Conservation (phyloP, 495 filamentous ascomycete genomes). For the Hyphodiscus hymeniophilus region DNA sequence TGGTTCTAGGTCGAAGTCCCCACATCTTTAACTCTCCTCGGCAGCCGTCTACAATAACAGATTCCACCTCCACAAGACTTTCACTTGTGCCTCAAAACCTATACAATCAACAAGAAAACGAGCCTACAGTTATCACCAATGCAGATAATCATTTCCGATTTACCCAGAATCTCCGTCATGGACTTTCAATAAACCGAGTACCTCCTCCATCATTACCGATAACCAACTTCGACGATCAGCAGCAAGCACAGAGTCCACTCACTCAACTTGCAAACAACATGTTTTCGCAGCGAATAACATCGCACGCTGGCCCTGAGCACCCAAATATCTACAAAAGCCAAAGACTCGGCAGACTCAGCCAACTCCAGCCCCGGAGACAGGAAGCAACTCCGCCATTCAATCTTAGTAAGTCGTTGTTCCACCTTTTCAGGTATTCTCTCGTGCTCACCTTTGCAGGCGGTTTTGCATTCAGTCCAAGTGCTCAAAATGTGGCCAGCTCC, state of each 20-base stretch:
- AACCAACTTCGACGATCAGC: not conserved
- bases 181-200: constrained; percentile 1
- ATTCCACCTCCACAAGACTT: constrained; percentile 5
- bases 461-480: constrained; percentile 13
- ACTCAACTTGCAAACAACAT: constrained; percentile 14
- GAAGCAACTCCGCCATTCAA: constrained; percentile 26
- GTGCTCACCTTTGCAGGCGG: constrained; percentile 16
- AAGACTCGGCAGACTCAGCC: constrained; percentile 16
- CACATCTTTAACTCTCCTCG: not conserved
- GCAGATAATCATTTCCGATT: constrained; percentile 20
- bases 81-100: constrained; percentile 13
- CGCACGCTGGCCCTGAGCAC: not conserved
- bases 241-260: not conserved
- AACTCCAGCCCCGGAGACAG: constrained; percentile 23
- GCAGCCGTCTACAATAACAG: not conserved
- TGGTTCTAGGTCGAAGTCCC: not conserved
- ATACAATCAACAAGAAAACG: constrained; percentile 9
- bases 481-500: constrained; percentile 16
- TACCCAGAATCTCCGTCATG: constrained; percentile 17
- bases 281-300: constrained; percentile 7
- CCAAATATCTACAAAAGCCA: constrained; percentile 1
- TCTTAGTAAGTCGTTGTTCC: constrained; percentile 20
- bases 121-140: constrained; percentile 12
- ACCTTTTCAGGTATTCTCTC: not conserved
- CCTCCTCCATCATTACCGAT: not conserved